These are phyloP conservation scores for Jackrogersella multiformis DNA, from an alignment of 495 filamentous ascomycete genomes.

Conservation along the genomic window DNA sequence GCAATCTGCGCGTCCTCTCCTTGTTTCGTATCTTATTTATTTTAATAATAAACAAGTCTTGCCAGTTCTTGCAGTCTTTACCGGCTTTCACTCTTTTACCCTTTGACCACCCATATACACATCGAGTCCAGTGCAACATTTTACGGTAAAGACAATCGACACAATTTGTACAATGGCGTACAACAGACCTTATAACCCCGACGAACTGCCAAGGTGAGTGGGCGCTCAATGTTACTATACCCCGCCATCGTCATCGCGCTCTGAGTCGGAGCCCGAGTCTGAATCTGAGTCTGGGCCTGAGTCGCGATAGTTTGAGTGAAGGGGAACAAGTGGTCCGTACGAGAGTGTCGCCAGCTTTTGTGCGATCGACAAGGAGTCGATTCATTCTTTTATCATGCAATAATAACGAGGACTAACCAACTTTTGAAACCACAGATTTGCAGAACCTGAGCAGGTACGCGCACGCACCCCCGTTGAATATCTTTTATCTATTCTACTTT, in stretches of 20 bases:
- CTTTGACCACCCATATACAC: slow-evolving; percentile 7
- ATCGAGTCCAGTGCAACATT: slow-evolving; percentile 19
- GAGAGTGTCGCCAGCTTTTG: slow-evolving; percentile 5
- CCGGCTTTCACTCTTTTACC: slow-evolving; percentile 8
- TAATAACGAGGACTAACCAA: slow-evolving; percentile 33
- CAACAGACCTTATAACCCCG: slow-evolving; percentile 92
- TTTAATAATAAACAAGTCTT: slow-evolving; percentile 19
- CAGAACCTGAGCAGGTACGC: slow-evolving; percentile 90
- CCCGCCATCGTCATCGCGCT: slow-evolving; percentile 34
- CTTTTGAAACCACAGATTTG: slow-evolving; percentile 69
- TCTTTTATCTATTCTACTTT: slow-evolving; percentile 14
- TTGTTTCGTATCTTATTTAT: slow-evolving; percentile 22
- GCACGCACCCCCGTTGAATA: slow-evolving; percentile 26
- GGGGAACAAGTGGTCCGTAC: not conserved
- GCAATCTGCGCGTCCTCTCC: slow-evolving; percentile 23
- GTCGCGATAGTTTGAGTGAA: slow-evolving; percentile 15
- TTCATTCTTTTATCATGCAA: slow-evolving; percentile 25
- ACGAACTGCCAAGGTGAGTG: slow-evolving; percentile 93
- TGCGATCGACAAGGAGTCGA: slow-evolving; percentile 20
- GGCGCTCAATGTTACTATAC: slow-evolving; percentile 18
- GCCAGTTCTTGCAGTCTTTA: slow-evolving; percentile 10
- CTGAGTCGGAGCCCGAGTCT: too few relatives aligned
- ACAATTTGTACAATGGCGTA: slow-evolving; percentile 77
- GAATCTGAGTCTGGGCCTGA: not conserved
- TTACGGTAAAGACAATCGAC: slow-evolving; percentile 11